A percentile compares a stretch with the other conserved stretches of the same genome.
These are phyloP conservation scores for Fusarium mangiferae DNA, from an alignment of 2,329 filamentous ascomycete species.

Conservation along the genomic window DNA sequence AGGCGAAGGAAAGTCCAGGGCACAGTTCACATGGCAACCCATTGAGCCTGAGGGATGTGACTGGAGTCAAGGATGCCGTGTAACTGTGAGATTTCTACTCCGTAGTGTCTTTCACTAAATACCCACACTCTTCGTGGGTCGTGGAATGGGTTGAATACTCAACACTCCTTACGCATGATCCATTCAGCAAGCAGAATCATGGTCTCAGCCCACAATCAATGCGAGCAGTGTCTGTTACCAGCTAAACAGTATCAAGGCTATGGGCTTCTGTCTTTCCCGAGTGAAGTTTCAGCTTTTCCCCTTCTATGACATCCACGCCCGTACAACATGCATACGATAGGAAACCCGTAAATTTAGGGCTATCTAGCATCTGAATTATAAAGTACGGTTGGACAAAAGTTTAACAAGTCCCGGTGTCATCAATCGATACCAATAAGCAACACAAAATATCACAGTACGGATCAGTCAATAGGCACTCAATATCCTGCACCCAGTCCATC, in stretches of 20 bases:
- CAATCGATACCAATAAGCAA: rapidly evolving
- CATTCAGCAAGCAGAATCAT: neutral
- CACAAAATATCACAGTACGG: too few relatives aligned
- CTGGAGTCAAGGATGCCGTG: neutral
- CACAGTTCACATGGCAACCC: neutral
- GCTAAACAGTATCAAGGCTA: neutral
- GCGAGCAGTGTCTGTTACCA: neutral
- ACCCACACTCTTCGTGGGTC: neutral
- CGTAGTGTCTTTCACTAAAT: neutral
- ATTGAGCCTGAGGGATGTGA: neutral
- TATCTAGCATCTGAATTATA: too few relatives aligned
- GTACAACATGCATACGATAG: rapidly evolving
- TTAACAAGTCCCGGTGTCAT: too few relatives aligned
- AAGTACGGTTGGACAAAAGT: too few relatives aligned
- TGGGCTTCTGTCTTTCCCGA: neutral
- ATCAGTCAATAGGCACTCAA: neutral
- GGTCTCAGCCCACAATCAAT: neutral
- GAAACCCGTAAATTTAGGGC: too few relatives aligned
- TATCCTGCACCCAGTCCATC: too few relatives aligned
- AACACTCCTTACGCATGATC: neutral
- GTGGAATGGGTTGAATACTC: neutral
- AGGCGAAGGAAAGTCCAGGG: neutral
- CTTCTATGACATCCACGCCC: neutral
- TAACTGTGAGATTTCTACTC: neutral
- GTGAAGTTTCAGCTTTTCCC: neutral